phyloP scores from a whole-genome alignment of 116 monocot species.

The Phalaenopsis hybrid region DNA sequence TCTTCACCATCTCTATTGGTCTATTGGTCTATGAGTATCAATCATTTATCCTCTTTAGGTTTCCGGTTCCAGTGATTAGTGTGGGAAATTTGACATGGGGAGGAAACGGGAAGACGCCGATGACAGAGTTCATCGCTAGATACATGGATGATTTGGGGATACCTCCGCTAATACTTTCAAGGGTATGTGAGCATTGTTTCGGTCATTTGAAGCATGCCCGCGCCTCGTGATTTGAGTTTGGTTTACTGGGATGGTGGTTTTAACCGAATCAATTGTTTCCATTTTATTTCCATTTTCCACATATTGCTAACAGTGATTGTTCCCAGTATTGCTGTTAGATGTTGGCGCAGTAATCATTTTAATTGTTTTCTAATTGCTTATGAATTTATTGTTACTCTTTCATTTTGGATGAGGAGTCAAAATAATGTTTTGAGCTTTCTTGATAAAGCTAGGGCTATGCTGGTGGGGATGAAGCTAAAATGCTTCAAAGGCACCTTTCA shows the following conservation, averaged over 20 bases:
- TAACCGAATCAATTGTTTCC: background rate
- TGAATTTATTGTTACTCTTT: background rate
- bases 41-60: slow-evolving; percentile 21
- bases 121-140: slow-evolving; percentile 61
- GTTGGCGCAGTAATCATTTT: background rate
- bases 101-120: slow-evolving; percentile 95
- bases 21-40: background rate
- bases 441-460: slow-evolving; percentile 61
- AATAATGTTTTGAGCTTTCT: background rate
- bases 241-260: background rate
- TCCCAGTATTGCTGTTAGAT: background rate
- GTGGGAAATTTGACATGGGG: slow-evolving; percentile 90
- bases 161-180: slow-evolving; percentile 64
- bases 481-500: slow-evolving; percentile 63
- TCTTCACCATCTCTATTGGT: background rate
- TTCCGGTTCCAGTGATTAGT: slow-evolving; percentile 79
- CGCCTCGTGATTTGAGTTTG: background rate
- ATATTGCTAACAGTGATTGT: background rate
- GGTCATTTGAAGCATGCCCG: background rate
- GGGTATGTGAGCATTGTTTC: slow-evolving; percentile 25
- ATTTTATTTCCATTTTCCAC: background rate
- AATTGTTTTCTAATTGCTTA: background rate
- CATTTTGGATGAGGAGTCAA: background rate
- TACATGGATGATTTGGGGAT: slow-evolving; percentile 33
- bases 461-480: slow-evolving; percentile 80